phyloP scores from a whole-genome alignment of 2,329 filamentous ascomycete species.

The Penicillium concentricum region DNA sequence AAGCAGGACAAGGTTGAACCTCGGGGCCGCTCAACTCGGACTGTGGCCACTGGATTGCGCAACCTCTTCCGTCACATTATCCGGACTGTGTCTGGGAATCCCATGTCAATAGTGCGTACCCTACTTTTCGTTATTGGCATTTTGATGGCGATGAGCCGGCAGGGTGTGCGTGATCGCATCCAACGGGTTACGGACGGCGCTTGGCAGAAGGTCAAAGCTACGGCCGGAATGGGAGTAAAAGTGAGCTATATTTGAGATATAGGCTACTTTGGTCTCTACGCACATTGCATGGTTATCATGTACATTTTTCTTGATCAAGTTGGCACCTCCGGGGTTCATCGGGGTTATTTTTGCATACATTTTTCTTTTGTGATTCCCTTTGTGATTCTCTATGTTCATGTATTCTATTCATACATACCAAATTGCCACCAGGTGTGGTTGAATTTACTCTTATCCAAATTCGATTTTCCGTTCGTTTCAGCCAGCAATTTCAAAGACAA shows the following conservation, averaged over 20 bases:
- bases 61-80: conserved; percentile 52
- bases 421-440: conserved; percentile 7
- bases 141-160: conserved; percentile 70
- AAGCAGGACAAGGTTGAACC: conserved; percentile 39
- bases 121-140: conserved; percentile 79
- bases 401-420: conserved; percentile 17
- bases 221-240: conserved; percentile 94
- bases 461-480: background rate
- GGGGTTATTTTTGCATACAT: conserved; percentile 16
- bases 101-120: conserved; percentile 58
- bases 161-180: conserved; percentile 72
- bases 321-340: background rate
- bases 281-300: conserved; percentile 13
- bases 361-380: conserved; percentile 18
- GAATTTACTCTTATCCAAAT: background rate
- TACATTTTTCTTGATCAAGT: conserved; percentile 14
- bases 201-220: conserved; percentile 79
- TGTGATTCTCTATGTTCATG: conserved; percentile 11
- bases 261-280: background rate
- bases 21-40: conserved; percentile 40
- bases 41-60: conserved; percentile 49
- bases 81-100: conserved; percentile 54
- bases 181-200: conserved; percentile 65
- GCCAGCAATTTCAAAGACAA: background rate
- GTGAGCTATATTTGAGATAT: conserved; percentile 80